A percentile compares a stretch with the other conserved stretches of the same genome.
Evolutionary conservation across 768 basidiomycete genomes (phyloP).

Genomic region (Leccinum ochraceum): DNA sequence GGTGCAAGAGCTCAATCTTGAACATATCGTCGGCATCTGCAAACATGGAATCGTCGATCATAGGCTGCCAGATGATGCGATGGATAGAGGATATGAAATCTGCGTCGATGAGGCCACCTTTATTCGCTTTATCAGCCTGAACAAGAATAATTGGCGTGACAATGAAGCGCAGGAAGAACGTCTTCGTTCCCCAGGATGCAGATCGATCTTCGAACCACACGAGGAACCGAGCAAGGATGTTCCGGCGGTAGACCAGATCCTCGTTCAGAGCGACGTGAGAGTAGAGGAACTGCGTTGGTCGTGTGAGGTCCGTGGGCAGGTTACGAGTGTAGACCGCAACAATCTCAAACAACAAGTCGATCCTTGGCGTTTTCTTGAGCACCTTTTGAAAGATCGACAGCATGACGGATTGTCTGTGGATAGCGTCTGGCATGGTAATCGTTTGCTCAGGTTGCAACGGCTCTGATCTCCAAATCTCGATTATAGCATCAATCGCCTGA

Average conservation of each 20-base stretch:
- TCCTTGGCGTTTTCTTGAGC: slow-evolving; percentile 67
- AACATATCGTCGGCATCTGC: slow-evolving; percentile 76
- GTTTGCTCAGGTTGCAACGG: slow-evolving; percentile 45
- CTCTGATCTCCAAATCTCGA: slow-evolving; percentile 70
- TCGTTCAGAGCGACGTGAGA: slow-evolving; percentile 76
- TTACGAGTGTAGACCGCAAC: slow-evolving; percentile 78
- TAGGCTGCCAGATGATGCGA: slow-evolving; percentile 78
- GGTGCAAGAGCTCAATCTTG: slow-evolving; percentile 86
- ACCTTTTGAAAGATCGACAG: slow-evolving; percentile 77
- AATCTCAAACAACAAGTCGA: slow-evolving; percentile 89
- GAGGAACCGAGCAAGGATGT: slow-evolving; percentile 81
- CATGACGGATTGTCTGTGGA: slow-evolving; percentile 64
- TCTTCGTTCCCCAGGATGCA: slow-evolving; percentile 74
- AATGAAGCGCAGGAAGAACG: slow-evolving; percentile 76
- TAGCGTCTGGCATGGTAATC: slow-evolving; percentile 48
- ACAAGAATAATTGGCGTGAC: slow-evolving; percentile 85
- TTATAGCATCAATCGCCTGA: slow-evolving; percentile 67
- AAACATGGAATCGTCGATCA: slow-evolving; percentile 55
- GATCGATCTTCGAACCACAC: slow-evolving; percentile 74
- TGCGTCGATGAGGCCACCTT: slow-evolving; percentile 65
- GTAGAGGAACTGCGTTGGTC: slow-evolving; percentile 83
- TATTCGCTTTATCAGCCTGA: slow-evolving; percentile 59
- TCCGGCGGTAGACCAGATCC: slow-evolving; percentile 71
- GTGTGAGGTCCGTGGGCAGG: slow-evolving; percentile 79
- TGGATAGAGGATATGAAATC: slow-evolving; percentile 73